Evolutionary conservation across 2,329 filamentous ascomycete species (phyloP).

Genomic region (Aaosphaeria pasadenensis): DNA sequence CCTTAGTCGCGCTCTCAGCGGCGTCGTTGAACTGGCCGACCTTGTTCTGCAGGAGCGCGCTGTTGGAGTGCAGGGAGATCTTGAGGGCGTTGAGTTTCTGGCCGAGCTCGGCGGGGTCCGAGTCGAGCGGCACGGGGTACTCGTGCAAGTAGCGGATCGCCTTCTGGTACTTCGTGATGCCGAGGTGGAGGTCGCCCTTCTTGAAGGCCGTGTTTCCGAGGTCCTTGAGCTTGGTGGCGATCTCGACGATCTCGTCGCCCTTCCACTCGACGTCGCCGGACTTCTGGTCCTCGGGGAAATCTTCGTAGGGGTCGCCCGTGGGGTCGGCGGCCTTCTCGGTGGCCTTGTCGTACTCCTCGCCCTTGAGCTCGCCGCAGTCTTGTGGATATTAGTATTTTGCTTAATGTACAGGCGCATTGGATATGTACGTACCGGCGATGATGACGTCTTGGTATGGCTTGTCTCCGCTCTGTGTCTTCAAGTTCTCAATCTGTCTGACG

Average conservation of each 20-base stretch:
- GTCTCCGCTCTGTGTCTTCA: slow-evolving; percentile 70
- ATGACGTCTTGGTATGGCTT: slow-evolving; percentile 72
- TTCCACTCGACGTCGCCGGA: slow-evolving; percentile 57
- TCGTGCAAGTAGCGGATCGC: slow-evolving; percentile 85
- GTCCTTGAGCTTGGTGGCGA: slow-evolving; percentile 82
- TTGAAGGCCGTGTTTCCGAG: slow-evolving; percentile 95
- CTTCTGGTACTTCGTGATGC: slow-evolving; percentile 92
- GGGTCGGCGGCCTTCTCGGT: slow-evolving; percentile 70
- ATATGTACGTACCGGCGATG: slow-evolving; percentile 53
- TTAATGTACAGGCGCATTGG: neutral
- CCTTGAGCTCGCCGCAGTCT: slow-evolving; percentile 83
- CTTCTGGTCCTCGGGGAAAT: slow-evolving; percentile 83
- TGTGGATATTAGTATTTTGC: slow-evolving; percentile 11
- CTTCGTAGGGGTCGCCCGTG: slow-evolving; percentile 89
- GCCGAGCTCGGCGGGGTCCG: slow-evolving; percentile 67
- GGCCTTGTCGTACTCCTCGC: slow-evolving; percentile 64
- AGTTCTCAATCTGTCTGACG: slow-evolving; percentile 85
- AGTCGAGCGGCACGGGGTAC: slow-evolving; percentile 67
- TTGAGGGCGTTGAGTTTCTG: slow-evolving; percentile 69
- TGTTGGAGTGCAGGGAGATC: slow-evolving; percentile 85
- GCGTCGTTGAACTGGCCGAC: slow-evolving; percentile 69
- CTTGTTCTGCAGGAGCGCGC: slow-evolving; percentile 82
- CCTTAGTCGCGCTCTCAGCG: slow-evolving; percentile 66
- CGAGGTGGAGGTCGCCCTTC: slow-evolving; percentile 64
- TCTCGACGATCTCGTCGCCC: slow-evolving; percentile 68